A percentile compares a stretch with the other conserved stretches of the same genome.
These are phyloP conservation scores for Phytophthora tentaculata DNA, from an alignment of 352 stramenopile species.

Conservation along the genomic window DNA sequence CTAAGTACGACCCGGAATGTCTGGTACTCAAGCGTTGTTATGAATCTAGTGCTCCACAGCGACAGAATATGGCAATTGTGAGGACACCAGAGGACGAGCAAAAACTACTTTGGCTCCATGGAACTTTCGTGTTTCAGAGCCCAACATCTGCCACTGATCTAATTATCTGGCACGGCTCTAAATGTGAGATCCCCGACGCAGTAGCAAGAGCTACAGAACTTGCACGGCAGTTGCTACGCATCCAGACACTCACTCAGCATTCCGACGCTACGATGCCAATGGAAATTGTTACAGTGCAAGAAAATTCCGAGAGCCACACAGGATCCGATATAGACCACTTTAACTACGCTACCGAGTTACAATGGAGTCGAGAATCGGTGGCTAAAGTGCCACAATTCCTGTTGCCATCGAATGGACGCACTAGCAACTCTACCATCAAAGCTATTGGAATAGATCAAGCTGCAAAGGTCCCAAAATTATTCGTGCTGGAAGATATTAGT, in stretches of 20 bases:
- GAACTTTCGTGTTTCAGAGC: slow-evolving; percentile 55
- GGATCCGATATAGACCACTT: slow-evolving; percentile 38
- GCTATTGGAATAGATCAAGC: neutral
- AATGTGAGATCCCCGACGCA: slow-evolving; percentile 39
- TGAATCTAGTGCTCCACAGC: slow-evolving; percentile 15
- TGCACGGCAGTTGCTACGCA: slow-evolving; percentile 27
- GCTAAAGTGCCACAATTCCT: neutral
- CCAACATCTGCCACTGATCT: slow-evolving; percentile 20
- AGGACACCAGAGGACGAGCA: slow-evolving; percentile 21
- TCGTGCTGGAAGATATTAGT: slow-evolving; percentile 39
- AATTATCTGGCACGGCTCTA: slow-evolving; percentile 47
- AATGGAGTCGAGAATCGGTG: slow-evolving; percentile 27
- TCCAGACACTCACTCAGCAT: slow-evolving; percentile 23
- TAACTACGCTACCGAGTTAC: slow-evolving; percentile 45
- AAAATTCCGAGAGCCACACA: neutral
- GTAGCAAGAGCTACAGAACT: slow-evolving; percentile 24
- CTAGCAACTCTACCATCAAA: neutral
- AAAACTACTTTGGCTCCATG: slow-evolving; percentile 41
- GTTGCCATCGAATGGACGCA: slow-evolving; percentile 4
- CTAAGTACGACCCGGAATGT: slow-evolving; percentile 46
- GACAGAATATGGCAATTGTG: slow-evolving; percentile 12
- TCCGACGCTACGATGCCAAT: slow-evolving; percentile 1
- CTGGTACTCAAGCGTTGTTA: slow-evolving; percentile 66
- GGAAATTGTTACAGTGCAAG: slow-evolving; percentile 13
- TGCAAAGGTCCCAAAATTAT: slow-evolving; percentile 37